Evolutionary conservation across 1,139 yeast genomes (phyloP), one percentile per base, ranked within the genome.

Genomic region (Kodamaea sp.): DNA sequence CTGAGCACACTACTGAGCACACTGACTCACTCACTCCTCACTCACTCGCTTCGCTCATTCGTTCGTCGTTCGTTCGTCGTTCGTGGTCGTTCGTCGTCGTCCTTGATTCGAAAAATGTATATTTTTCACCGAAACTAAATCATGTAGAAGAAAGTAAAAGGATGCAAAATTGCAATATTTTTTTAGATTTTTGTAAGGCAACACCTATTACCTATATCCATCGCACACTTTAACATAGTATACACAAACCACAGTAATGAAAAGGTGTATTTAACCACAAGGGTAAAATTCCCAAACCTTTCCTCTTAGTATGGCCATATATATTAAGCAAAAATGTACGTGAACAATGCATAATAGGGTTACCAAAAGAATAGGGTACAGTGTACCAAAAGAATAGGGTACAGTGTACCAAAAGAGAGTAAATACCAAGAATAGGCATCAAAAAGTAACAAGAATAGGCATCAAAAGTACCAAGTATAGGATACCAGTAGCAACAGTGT

Each of bases 311-410:
- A 41, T 48, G 50, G 42, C 42, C 48, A 45, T 46, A 46, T 48
- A 48, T 48, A 48, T 43, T 48, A 48, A 49, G 47, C 49, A 43
- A 48, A 48, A 48, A 48, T 48, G 52, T 46, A 46, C 51, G 44
- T 42, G 47, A 42, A 38, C 41, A 41, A 40, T 42, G 40, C 44
- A 38, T 41, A 41, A 36, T 38, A 38, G 41, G 44, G 44, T 41
- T 37, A 27, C 42, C 33, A 23, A 23, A 31, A 35, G 15, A 29
- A 29, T 10, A 29, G 9, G 20, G 20, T 15, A 15, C 39, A 39
- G 34, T 34, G 31, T 27, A 36, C 42, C 42, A 34, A 27, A 32
- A 39, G 37, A 29, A 29, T 10, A 29, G 9, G 20, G 20, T 15
- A 15, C 39, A 39, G 34, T 34, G 31, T 27, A 36, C 42, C 42